Evolutionary conservation across 176 grass and related monocot species (phyloP).

Genomic region (Avena insularis): DNA sequence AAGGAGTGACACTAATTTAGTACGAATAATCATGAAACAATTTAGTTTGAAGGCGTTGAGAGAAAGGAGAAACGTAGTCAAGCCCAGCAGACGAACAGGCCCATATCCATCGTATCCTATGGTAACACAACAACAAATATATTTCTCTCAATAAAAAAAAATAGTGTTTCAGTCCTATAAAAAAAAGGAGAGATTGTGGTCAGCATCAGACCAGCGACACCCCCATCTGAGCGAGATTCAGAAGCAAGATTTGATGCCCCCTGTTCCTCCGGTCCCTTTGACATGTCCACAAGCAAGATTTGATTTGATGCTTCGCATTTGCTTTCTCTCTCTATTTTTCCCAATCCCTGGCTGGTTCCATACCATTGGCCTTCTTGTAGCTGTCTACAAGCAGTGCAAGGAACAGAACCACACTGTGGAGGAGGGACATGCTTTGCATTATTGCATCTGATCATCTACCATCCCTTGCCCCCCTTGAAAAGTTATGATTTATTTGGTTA

Average conservation of each 20-base stretch:
- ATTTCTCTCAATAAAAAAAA: too few species aligned
- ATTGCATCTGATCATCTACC: slow-evolving; percentile 42
- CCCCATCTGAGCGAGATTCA: neutral
- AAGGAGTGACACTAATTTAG: too few species aligned
- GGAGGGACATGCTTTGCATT: slow-evolving; percentile 2
- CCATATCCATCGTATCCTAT: too few species aligned
- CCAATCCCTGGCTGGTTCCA: neutral
- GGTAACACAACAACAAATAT: too few species aligned
- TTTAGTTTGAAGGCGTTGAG: too few species aligned
- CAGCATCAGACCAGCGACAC: too few species aligned
- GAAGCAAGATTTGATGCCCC: neutral
- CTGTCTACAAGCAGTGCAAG: slow-evolving; percentile 15
- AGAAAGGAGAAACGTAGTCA: too few species aligned
- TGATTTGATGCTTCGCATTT: slow-evolving; percentile 12
- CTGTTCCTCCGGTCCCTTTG: neutral
- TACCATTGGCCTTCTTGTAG: neutral
- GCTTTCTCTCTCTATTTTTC: neutral
- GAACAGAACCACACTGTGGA: slow-evolving; percentile 34
- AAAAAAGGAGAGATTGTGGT: too few species aligned
- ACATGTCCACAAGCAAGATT: slow-evolving; percentile 30
- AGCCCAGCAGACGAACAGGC: too few species aligned
- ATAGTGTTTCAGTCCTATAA: too few species aligned
- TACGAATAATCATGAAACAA: too few species aligned
- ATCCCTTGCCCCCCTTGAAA: neutral
- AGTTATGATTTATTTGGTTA: too few species aligned